These are phyloP conservation scores for Rhizomucor miehei DNA, from an alignment of 371 early-diverging fungal genomes.

Conservation along the genomic window DNA sequence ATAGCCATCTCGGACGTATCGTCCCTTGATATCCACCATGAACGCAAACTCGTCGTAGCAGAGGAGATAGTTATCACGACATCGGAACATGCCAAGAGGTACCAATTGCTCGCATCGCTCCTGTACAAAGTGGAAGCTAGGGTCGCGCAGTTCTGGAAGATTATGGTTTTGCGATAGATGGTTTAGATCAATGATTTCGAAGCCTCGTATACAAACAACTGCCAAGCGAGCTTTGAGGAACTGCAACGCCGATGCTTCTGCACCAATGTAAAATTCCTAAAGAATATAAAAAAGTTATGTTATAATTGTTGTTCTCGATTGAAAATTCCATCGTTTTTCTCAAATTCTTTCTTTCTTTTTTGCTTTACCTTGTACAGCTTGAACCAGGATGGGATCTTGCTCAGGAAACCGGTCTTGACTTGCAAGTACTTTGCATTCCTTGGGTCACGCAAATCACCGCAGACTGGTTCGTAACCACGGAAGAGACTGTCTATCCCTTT, in stretches of 20 bases:
- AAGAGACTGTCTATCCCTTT: constrained; percentile 47
- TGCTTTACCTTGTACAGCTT: constrained; percentile 32
- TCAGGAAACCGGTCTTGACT: constrained; percentile 36
- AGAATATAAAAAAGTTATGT: background rate
- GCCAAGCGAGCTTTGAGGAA: constrained; percentile 71
- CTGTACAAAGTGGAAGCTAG: constrained; percentile 37
- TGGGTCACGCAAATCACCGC: constrained; percentile 39
- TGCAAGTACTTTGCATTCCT: constrained; percentile 35
- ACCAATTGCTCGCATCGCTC: constrained; percentile 32
- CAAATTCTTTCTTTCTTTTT: background rate
- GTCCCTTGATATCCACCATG: constrained; percentile 73
- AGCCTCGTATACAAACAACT: constrained; percentile 78
- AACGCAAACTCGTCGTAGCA: constrained; percentile 93
- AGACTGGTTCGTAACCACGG: constrained; percentile 36
- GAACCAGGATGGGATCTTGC: constrained; percentile 46
- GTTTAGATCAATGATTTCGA: constrained; percentile 82
- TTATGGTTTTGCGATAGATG: constrained; percentile 63
- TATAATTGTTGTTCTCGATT: background rate
- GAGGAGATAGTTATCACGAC: constrained; percentile 77
- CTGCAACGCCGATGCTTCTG: constrained; percentile 71
- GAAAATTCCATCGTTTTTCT: background rate
- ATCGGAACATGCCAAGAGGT: constrained; percentile 83
- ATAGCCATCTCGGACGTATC: constrained; percentile 7
- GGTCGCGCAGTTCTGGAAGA: constrained; percentile 33
- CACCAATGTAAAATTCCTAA: constrained; percentile 80